Conservation (phyloP, 352 stramenopile genomes). For the Phytophthora crassamura region DNA sequence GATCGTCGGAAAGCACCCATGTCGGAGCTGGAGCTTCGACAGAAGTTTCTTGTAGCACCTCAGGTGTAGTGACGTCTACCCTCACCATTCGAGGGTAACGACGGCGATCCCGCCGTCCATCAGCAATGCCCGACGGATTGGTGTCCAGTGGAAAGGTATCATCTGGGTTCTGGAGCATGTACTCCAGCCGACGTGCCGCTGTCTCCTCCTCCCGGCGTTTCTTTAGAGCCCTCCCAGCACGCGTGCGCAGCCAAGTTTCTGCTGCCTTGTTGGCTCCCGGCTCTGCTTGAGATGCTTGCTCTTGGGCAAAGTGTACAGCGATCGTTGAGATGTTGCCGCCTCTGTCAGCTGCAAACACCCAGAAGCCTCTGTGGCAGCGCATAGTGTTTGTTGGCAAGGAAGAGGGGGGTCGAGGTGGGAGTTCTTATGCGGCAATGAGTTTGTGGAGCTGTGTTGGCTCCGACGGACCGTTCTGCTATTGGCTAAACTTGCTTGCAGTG, state of each 20-base stretch:
- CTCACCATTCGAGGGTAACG: neutral
- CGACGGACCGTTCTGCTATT: no score
- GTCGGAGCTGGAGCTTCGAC: neutral
- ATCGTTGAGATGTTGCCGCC: neutral
- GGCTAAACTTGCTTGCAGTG: no score
- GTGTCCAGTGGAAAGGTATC: neutral
- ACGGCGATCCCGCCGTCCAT: neutral
- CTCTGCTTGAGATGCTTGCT: no score
- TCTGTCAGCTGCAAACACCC: neutral
- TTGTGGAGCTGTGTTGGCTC: no score
- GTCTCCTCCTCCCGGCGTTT: neutral
- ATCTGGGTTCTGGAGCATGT: neutral
- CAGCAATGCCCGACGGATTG: neutral
- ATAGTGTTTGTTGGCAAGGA: no score
- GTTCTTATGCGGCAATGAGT: no score
- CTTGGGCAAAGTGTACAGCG: no score
- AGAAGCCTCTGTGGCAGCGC: neutral
- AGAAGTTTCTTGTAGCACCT: neutral
- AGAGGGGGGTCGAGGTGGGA: no score
- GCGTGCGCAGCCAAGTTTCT: no score
- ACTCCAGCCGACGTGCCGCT: neutral
- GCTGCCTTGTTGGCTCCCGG: no score
- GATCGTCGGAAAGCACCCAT: no score
- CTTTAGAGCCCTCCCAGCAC: no score
- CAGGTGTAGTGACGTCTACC: neutral